Evolutionary conservation across 2,329 filamentous ascomycete species (phyloP).

Genomic region (Venturia pyrina): DNA sequence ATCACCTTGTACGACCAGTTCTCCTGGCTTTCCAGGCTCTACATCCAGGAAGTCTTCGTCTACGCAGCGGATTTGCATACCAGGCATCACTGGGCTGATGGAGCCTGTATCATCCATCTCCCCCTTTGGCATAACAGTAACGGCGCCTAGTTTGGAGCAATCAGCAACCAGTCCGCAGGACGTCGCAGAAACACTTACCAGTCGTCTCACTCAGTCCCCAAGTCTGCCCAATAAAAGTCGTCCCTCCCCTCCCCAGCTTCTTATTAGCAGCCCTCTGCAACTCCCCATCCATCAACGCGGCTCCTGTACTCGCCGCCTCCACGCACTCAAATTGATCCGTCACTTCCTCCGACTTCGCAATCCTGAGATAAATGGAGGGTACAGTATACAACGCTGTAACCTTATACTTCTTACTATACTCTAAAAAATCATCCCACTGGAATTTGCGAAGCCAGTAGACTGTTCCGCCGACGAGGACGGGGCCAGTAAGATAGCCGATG

Average conservation of each 20-base stretch:
- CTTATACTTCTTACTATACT: conserved; percentile 38
- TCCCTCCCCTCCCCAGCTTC: conserved; percentile 35
- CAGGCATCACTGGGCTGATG: conserved; percentile 33
- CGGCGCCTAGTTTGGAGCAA: conserved; percentile 29
- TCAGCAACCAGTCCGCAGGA: background rate
- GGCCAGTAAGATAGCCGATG: conserved; percentile 36
- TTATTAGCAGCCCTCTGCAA: conserved; percentile 41
- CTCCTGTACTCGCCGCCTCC: conserved; percentile 40
- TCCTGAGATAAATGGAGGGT: conserved; percentile 49
- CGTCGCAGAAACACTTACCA: background rate
- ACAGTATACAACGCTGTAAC: conserved; percentile 50
- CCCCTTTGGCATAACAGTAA: conserved; percentile 45
- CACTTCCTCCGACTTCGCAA: conserved; percentile 47
- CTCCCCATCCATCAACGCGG: conserved; percentile 46
- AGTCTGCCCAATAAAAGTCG: conserved; percentile 9
- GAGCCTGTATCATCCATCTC: conserved; percentile 37
- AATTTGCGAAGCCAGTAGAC: conserved; percentile 56
- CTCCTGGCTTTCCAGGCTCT: conserved; percentile 21
- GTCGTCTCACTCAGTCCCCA: conserved; percentile 14
- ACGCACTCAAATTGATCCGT: conserved; percentile 46
- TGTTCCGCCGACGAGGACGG: conserved; percentile 26
- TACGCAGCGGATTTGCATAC: conserved; percentile 15
- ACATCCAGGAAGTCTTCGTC: conserved; percentile 12
- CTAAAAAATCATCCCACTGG: conserved; percentile 45
- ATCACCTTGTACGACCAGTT: conserved; percentile 17